Base-by-base conservation (phyloP, 495 filamentous ascomycete species). In the Penicillium cinerascens region DNA sequence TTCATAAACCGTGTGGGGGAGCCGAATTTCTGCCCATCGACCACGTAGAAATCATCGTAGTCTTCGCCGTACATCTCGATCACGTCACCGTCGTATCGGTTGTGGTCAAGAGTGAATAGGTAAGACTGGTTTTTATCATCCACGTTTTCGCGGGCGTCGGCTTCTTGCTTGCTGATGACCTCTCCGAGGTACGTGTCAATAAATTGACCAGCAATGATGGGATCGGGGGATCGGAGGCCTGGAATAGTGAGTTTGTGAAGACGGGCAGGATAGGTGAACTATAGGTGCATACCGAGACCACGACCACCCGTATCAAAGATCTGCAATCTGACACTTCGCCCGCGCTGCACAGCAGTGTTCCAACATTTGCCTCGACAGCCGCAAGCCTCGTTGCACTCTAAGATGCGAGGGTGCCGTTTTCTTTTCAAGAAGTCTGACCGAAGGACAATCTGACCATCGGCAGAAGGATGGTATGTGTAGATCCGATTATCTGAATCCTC, bases 121-220 rank as follows among this genome's bases (percentile, higher is more conserved):
- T 96, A 97, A 0, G 82, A 84, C 49, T 73, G 58, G 0, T 52
- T 53, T 16, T 61, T 55, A 3, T 70, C 60, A 55, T 73, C 46
- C 62, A 65, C 51, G 23, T 63, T 69, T 23, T 90, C 85, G 6
- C 93, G 84, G 2, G 70, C 58, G 21, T 85, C 78, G 3, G 92
- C 87, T 63, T 86, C 84, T 9, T 79, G 66, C 20, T 79, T 74
- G 0, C 87, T 89, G 54, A 97, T 87, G 22, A 96, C 81, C 64
- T 97, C 92, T 1, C 92, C 92, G 13, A 90, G 83, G 54, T 97
- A 97, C 18, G 81, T 79, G 60, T 95, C 92, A 47, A 97, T 82
- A 58, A 95, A 97, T 59, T 95, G 87, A 6, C 92, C 92, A 45
- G 79, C 76, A 49, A 79, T 73, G 20, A 98, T 82, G 20, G 81